These are phyloP conservation scores for Beauveria sp. DNA, from an alignment of 2,329 filamentous ascomycete species.

Conservation along the genomic window DNA sequence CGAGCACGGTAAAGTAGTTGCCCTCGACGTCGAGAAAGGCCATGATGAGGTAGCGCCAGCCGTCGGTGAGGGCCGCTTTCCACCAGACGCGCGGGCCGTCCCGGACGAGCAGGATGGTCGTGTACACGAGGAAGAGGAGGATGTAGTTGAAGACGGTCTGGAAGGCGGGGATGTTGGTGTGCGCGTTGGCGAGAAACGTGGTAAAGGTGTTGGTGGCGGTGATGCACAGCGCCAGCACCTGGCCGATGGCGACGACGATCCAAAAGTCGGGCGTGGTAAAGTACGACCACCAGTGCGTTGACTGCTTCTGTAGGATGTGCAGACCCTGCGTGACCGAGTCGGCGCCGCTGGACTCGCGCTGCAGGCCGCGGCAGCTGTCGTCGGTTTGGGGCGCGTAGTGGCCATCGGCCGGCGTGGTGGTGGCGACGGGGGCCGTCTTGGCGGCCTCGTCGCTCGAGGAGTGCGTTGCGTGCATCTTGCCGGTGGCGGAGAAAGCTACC, in stretches of 20 bases:
- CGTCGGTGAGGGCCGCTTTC: slow-evolving; percentile 57
- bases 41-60: slow-evolving; percentile 92
- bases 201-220: slow-evolving; percentile 90
- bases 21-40: slow-evolving; percentile 91
- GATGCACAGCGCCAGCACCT: slow-evolving; percentile 81
- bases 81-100: slow-evolving; percentile 69
- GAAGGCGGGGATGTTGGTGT: slow-evolving; percentile 85
- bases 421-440: slow-evolving; percentile 12
- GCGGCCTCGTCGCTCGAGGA: slow-evolving; percentile 16
- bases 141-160: slow-evolving; percentile 95
- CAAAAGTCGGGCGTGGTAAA: slow-evolving; percentile 82
- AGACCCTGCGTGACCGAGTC: slow-evolving; percentile 44
- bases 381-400: background rate
- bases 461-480: background rate
- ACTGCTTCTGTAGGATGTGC: slow-evolving; percentile 45
- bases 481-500: background rate
- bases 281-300: slow-evolving; percentile 61
- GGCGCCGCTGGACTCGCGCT: background rate
- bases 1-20: slow-evolving; percentile 96
- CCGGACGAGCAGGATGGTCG: slow-evolving; percentile 66
- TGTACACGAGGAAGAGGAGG: slow-evolving; percentile 74
- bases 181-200: slow-evolving; percentile 55
- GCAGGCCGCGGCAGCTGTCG: background rate
- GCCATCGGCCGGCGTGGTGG: slow-evolving; percentile 9
- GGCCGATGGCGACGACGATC: slow-evolving; percentile 70